Evolutionary conservation across 495 filamentous ascomycete species (phyloP).

Genomic region (Hypoxylon fuscum): DNA sequence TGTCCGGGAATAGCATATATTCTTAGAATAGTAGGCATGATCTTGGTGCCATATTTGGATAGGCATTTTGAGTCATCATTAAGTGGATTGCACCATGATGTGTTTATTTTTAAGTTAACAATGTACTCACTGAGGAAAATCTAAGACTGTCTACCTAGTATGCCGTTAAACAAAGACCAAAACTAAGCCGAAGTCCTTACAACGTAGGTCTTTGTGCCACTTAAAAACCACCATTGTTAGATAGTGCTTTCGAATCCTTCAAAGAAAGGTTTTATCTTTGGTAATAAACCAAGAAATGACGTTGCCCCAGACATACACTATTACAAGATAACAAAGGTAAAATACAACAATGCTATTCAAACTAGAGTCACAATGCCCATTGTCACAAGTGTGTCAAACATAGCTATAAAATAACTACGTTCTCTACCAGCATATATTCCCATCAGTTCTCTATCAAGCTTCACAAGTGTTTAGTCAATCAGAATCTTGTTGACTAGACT

Average conservation of each 20-base stretch:
- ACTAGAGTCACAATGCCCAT: slow-evolving; percentile 10
- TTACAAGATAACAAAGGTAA: neutral
- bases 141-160: too few relatives aligned
- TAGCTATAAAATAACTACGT: slow-evolving; percentile 12
- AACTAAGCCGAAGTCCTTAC: too few relatives aligned
- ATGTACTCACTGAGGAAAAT: too few relatives aligned
- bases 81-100: neutral
- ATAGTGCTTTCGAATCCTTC: too few relatives aligned
- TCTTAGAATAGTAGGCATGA: too few relatives aligned
- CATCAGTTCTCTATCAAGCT: slow-evolving; percentile 13
- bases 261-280: neutral
- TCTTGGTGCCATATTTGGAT: too few relatives aligned
- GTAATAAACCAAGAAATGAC: neutral
- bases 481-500: slow-evolving; percentile 1
- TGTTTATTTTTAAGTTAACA: neutral
- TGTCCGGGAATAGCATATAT: too few relatives aligned
- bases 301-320: neutral
- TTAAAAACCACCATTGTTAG: too few relatives aligned
- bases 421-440: neutral
- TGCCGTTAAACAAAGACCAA: too few relatives aligned
- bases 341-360: slow-evolving; percentile 6
- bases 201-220: too few relatives aligned
- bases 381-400: neutral
- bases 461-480: slow-evolving; percentile 23
- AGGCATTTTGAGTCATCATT: too few relatives aligned